Evolutionary conservation across 108 stramenopile species (phyloP).

Genomic region (Aurantiochytrium sp.): DNA sequence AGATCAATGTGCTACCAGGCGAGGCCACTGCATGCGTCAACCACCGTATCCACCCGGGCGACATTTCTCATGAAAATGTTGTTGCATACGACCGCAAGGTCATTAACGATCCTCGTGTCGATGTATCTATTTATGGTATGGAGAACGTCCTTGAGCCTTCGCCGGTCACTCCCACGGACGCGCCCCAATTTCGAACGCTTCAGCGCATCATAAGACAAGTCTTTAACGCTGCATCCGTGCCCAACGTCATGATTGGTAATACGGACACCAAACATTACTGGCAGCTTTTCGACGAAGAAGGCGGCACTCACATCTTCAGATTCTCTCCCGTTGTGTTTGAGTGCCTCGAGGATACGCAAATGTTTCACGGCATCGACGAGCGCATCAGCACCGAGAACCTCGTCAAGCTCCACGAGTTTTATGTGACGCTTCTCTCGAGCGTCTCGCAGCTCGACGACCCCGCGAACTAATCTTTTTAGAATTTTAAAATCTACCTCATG

Average conservation of each 20-base stretch:
- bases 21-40: conserved; percentile 16
- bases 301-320: not conserved
- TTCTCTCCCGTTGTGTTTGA: conserved; percentile 13
- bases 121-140: not conserved
- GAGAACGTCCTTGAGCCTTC: not conserved
- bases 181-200: not conserved
- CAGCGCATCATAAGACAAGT: not conserved
- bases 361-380: conserved; percentile 28
- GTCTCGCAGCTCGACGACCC: not conserved
- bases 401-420: not conserved
- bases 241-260: conserved; percentile 21
- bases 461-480: not conserved
- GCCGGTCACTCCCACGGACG: not conserved
- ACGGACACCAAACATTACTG: conserved; percentile 25
- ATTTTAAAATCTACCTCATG: too few species aligned
- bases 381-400: not conserved
- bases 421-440: not conserved
- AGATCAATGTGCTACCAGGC: conserved; percentile 22
- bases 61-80: not conserved
- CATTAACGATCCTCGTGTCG: conserved; percentile 16
- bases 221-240: not conserved
- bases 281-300: not conserved
- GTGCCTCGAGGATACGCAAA: conserved; percentile 14
- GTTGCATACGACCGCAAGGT: conserved; percentile 18
- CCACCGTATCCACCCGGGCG: conserved; percentile 26